Evolutionary conservation across 805 yeast genomes (phyloP).

Genomic region (Candida manassasensis): DNA sequence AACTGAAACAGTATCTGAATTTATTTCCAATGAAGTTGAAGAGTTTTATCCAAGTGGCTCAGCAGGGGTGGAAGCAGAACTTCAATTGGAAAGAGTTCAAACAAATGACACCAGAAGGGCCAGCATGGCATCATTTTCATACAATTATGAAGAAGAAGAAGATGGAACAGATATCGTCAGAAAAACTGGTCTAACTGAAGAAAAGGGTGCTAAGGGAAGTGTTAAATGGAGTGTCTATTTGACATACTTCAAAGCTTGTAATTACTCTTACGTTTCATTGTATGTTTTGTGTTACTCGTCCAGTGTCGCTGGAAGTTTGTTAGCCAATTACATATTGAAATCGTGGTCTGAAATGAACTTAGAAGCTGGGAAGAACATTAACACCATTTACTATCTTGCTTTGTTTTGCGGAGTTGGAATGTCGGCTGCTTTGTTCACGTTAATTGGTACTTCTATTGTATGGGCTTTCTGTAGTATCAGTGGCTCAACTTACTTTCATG

Average conservation of each 20-base stretch:
- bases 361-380: slow-evolving; percentile 21
- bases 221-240: slow-evolving; percentile 26
- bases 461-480: slow-evolving; percentile 25
- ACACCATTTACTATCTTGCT: slow-evolving; percentile 19
- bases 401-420: slow-evolving; percentile 24
- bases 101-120: slow-evolving; percentile 3
- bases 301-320: slow-evolving; percentile 9
- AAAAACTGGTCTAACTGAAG: slow-evolving; percentile 17
- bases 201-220: slow-evolving; percentile 27
- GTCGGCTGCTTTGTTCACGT: slow-evolving; percentile 19
- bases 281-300: slow-evolving; percentile 12
- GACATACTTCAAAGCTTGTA: slow-evolving; percentile 30
- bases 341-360: slow-evolving; percentile 33
- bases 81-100: background rate
- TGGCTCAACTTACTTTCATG: slow-evolving; percentile 31
- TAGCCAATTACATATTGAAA: slow-evolving; percentile 26
- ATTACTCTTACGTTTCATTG: slow-evolving; percentile 19
- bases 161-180: slow-evolving; percentile 4
- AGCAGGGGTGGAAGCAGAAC: background rate
- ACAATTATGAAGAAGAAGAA: slow-evolving; percentile 4
- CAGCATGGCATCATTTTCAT: slow-evolving; percentile 4
- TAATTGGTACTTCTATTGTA: slow-evolving; percentile 23
- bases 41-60: background rate
- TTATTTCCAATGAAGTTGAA: background rate
- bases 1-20: background rate